Percentiles rank a stretch among this genome's conserved stretches.
Conservation (phyloP, 2,329 filamentous ascomycete genomes). For the Neopestalotiopsis sp. region DNA sequence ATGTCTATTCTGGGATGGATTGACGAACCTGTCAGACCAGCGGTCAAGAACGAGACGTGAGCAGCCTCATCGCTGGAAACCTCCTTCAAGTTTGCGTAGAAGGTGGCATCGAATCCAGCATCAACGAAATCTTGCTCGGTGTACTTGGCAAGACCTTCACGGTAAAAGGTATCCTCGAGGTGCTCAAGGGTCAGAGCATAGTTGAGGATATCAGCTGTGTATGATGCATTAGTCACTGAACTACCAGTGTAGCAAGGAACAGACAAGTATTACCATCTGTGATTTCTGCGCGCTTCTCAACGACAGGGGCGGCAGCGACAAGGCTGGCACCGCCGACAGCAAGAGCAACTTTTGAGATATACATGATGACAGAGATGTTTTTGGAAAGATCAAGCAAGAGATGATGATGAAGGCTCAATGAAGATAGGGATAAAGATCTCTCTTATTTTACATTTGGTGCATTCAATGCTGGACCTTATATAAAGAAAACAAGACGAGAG, state of each 20-base stretch:
- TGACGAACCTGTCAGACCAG: constrained; percentile 36
- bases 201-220: constrained; percentile 42
- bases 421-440: background rate
- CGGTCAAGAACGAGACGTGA: constrained; percentile 48
- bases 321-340: constrained; percentile 4
- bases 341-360: constrained; percentile 5
- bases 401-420: background rate
- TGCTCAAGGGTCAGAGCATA: constrained; percentile 58
- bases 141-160: constrained; percentile 62
- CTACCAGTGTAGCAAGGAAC: too few species aligned
- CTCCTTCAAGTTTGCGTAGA: constrained; percentile 62
- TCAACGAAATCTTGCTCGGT: constrained; percentile 54
- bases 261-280: constrained; percentile 10
- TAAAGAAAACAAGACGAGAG: background rate
- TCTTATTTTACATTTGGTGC: background rate
- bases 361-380: constrained; percentile 3
- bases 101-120: constrained; percentile 54
- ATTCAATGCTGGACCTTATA: background rate
- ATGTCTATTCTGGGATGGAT: background rate
- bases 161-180: constrained; percentile 68
- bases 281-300: constrained; percentile 9
- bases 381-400: background rate
- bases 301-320: constrained; percentile 13
- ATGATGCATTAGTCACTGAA: background rate
- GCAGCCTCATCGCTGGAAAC: constrained; percentile 59